Percentiles rank a stretch among this genome's conserved stretches.
These are phyloP conservation scores for Lablab purpureus DNA, from an alignment of 306 rosid species.

Conservation along the genomic window DNA sequence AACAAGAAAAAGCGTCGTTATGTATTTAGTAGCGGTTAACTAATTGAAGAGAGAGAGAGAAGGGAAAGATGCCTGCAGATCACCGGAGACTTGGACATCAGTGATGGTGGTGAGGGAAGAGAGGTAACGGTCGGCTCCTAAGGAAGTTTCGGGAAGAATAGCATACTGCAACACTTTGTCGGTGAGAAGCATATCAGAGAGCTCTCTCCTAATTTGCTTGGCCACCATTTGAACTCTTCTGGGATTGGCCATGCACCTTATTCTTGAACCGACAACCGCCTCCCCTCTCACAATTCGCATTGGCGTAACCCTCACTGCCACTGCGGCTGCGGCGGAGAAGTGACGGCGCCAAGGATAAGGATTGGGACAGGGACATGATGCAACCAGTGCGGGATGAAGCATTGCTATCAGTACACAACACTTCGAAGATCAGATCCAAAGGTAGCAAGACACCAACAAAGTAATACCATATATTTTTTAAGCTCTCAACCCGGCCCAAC, in stretches of 20 bases:
- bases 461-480: not conserved
- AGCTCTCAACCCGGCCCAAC: not conserved
- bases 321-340: not conserved
- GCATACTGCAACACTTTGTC: constrained; percentile 82
- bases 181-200: constrained; percentile 88
- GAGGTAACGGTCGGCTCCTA: constrained; percentile 87
- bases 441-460: not conserved
- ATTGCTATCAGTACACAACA: constrained; percentile 41
- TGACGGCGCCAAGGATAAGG: constrained; percentile 23
- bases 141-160: constrained; percentile 86
- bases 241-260: constrained; percentile 89
- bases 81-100: constrained; percentile 84
- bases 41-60: not conserved
- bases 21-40: not conserved
- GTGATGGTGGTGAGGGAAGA: constrained; percentile 91
- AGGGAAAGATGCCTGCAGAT: constrained; percentile 67
- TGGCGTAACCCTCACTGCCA: constrained; percentile 1
- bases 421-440: not conserved
- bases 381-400: constrained; percentile 47
- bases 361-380: constrained; percentile 36
- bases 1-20: no score
- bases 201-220: constrained; percentile 86
- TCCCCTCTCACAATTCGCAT: not conserved
- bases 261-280: constrained; percentile 23
- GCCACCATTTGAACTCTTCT: constrained; percentile 95